Percentiles rank a stretch among this genome's conserved stretches.
Evolutionary conservation across 2,329 filamentous ascomycete genomes (phyloP).

Genomic region (Capronia americana): DNA sequence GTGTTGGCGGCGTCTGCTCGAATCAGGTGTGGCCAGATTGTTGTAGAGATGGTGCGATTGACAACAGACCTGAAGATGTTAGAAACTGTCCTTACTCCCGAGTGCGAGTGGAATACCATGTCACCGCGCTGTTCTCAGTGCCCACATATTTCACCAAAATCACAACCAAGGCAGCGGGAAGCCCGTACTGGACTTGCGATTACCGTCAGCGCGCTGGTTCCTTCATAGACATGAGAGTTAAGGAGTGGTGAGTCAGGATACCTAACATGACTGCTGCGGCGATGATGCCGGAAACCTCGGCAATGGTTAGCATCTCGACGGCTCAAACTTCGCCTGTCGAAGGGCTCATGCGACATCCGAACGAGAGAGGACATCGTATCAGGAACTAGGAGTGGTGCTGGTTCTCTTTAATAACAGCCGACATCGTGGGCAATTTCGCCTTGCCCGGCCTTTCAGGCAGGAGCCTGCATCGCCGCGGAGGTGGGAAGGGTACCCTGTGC

Average conservation of each 20-base stretch:
- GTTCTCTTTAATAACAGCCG: neutral
- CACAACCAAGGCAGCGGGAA: slow-evolving; percentile 5
- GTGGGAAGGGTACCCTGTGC: no score
- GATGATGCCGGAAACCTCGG: slow-evolving; percentile 12
- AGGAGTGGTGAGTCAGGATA: neutral
- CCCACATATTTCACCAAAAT: slow-evolving; percentile 13
- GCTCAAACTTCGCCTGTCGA: neutral
- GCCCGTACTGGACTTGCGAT: slow-evolving; percentile 3
- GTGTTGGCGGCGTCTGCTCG: slow-evolving; percentile 25
- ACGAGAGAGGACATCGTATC: no score
- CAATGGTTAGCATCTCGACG: slow-evolving; percentile 5
- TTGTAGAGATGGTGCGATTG: slow-evolving; percentile 24
- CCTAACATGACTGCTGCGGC: slow-evolving; percentile 12
- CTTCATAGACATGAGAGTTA: neutral
- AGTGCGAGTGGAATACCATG: neutral
- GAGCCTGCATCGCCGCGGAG: neutral
- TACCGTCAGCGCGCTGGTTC: neutral
- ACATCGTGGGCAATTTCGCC: no score
- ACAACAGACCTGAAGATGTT: slow-evolving; percentile 23
- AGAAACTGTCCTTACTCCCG: slow-evolving; percentile 11
- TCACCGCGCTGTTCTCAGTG: slow-evolving; percentile 8
- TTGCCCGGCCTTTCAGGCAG: no score
- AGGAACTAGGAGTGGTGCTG: neutral
- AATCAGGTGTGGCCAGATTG: slow-evolving; percentile 24
- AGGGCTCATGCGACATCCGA: no score